Percentiles rank a stretch among this genome's conserved stretches.
phyloP scores from a whole-genome alignment of 768 basidiomycete genomes.

The Serendipita sp. region DNA sequence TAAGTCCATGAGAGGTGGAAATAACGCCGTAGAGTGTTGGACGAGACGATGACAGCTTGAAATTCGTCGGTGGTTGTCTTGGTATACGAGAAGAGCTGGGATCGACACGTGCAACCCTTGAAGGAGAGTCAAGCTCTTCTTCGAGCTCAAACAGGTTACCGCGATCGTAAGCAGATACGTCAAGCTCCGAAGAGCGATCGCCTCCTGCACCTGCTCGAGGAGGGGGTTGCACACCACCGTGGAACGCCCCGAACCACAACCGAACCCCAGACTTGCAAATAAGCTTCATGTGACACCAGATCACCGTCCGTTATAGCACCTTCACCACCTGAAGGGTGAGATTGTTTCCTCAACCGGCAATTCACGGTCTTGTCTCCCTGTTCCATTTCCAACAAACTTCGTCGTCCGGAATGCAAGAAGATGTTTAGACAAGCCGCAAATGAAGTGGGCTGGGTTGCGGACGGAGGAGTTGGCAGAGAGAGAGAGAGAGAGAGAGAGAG shows the following conservation, averaged over 20 bases:
- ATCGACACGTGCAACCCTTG: neutral
- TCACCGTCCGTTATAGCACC: neutral
- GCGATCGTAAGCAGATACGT: neutral
- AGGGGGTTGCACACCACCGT: neutral
- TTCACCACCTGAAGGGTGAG: conserved; percentile 31
- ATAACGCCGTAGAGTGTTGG: neutral
- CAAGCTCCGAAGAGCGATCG: neutral
- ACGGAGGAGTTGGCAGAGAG: conserved; percentile 23
- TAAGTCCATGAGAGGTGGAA: neutral
- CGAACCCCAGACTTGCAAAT: neutral
- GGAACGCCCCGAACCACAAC: neutral
- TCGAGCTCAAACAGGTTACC: neutral
- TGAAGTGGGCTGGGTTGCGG: conserved; percentile 21
- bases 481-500: conserved; percentile 41
- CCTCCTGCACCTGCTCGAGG: neutral
- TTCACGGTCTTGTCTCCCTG: conserved; percentile 20
- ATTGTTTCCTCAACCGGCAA: conserved; percentile 62
- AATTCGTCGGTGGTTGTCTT: neutral
- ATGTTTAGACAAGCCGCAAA: neutral
- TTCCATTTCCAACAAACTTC: conserved; percentile 1
- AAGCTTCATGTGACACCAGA: neutral
- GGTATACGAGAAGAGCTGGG: neutral
- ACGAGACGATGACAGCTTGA: neutral
- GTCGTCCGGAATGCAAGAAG: neutral
- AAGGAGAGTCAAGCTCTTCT: neutral